These are phyloP conservation scores for Candida quercuum DNA, from an alignment of 805 yeast species.

Conservation along the genomic window DNA sequence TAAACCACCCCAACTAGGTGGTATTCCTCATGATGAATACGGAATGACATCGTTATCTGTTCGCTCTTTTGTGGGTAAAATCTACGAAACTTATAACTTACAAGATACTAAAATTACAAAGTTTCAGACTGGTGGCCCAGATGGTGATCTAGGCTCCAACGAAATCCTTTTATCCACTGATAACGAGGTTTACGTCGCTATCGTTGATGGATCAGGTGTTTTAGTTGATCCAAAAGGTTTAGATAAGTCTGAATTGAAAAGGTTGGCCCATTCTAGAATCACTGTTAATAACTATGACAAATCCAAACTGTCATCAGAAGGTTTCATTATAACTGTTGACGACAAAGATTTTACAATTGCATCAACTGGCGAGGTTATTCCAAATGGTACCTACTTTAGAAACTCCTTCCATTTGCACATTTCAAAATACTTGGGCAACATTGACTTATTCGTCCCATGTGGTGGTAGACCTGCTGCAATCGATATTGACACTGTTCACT, in stretches of 20 bases:
- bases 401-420: constrained; percentile 81
- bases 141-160: constrained; percentile 95
- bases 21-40: constrained; percentile 96
- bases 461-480: constrained; percentile 98
- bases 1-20: constrained; percentile 86
- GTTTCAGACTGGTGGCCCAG: constrained; percentile 98
- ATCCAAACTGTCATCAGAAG: constrained; percentile 61
- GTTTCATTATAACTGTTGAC: constrained; percentile 81
- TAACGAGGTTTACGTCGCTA: constrained; percentile 77
- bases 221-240: constrained; percentile 88
- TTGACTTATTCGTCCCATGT: constrained; percentile 92
- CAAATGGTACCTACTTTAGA: constrained; percentile 86
- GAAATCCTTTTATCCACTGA: constrained; percentile 79
- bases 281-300: constrained; percentile 69
- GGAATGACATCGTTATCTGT: constrained; percentile 98
- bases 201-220: constrained; percentile 96
- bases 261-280: constrained; percentile 72
- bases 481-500: constrained; percentile 74
- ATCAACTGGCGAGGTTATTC: constrained; percentile 56
- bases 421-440: constrained; percentile 54
- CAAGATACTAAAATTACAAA: constrained; percentile 57
- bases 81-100: constrained; percentile 72
- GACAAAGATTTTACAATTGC: constrained; percentile 79
- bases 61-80: constrained; percentile 82
- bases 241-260: constrained; percentile 68